Evolutionary conservation across 371 early-diverging fungal species (phyloP), one percentile per base, ranked within the genome.

Genomic region (Apophysomyces elegans): DNA sequence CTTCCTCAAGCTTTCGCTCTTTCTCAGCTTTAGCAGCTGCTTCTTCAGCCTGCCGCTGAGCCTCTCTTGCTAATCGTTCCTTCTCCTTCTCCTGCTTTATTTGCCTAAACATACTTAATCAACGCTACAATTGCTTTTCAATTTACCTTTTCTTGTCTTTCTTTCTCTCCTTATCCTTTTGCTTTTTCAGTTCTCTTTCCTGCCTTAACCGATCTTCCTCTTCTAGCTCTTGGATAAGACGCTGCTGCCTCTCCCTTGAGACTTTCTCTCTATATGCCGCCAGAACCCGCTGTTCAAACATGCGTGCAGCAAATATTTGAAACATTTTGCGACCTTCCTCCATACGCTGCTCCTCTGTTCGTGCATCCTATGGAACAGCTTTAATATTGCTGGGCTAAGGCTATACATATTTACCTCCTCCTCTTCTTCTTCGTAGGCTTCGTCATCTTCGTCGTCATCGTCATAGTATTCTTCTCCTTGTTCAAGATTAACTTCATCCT

Each of bases 221-320:
- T 75, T 94, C 90, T 35, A 93, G 69, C 67, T 96, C 91, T 62
- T 91, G 89, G 36, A 95, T 75, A 21, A 95, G 80, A 6, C 89
- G 87, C 62, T 88, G 81, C 68, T 91, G 93, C 60, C 93, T 85
- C 68, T 94, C 94, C 58, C 84, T 87, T 9, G 94, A 93, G 8
- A 93, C 89, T 81, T 95, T 95, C 77, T 97, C 97, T 46, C 94
- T 88, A 70, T 95, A 97, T 4, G 96, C 94, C 58, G 88, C 85
- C 43, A 96, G 76, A 1, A 96, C 95, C 14, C 96, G 88, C 68
- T 96, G 96, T 76, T 96, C 97, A 86, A 97, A 96, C 89, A 96
- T 92, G 56, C 93, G 90, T 21, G 97, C 96, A 11, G 96, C 96
- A 84, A 96, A 95, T 21, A 95, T 90, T 72, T 95, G 96, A 69